Evolutionary conservation across 2,329 filamentous ascomycete species (phyloP).

Genomic region (Eutypella sp.): DNA sequence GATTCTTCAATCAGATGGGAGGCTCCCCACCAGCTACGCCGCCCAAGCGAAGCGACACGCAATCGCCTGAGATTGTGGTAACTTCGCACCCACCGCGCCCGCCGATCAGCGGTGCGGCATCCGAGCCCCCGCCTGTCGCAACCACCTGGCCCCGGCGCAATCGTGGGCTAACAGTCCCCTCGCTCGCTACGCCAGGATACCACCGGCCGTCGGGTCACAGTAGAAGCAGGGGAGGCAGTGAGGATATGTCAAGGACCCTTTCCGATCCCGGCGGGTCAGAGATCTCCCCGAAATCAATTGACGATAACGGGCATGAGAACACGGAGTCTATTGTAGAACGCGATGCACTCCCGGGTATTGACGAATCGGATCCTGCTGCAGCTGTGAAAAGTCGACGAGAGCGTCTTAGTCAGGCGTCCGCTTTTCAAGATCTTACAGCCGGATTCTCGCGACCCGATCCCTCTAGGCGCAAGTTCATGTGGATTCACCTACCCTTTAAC

Average conservation of each 20-base stretch:
- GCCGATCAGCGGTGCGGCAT: constrained; percentile 15
- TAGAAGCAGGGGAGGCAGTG: constrained; percentile 21
- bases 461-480: constrained; percentile 45
- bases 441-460: constrained; percentile 37
- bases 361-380: constrained; percentile 2
- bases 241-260: constrained; percentile 14
- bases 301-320: neutral
- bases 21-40: constrained; percentile 8
- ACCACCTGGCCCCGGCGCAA: constrained; percentile 11
- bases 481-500: constrained; percentile 54
- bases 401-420: constrained; percentile 9
- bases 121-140: constrained; percentile 15
- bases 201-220: constrained; percentile 24
- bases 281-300: constrained; percentile 15
- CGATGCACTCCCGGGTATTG: neutral
- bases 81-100: constrained; percentile 27
- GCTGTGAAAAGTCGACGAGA: constrained; percentile 6
- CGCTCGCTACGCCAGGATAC: constrained; percentile 22
- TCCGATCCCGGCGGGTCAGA: constrained; percentile 28
- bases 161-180: constrained; percentile 29
- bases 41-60: constrained; percentile 4
- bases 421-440: constrained; percentile 28
- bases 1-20: constrained; percentile 15
- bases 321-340: neutral
- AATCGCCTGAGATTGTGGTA: constrained; percentile 34